phyloP scores from a whole-genome alignment of 148 eudicot species.

The Rhododendron henanense region DNA sequence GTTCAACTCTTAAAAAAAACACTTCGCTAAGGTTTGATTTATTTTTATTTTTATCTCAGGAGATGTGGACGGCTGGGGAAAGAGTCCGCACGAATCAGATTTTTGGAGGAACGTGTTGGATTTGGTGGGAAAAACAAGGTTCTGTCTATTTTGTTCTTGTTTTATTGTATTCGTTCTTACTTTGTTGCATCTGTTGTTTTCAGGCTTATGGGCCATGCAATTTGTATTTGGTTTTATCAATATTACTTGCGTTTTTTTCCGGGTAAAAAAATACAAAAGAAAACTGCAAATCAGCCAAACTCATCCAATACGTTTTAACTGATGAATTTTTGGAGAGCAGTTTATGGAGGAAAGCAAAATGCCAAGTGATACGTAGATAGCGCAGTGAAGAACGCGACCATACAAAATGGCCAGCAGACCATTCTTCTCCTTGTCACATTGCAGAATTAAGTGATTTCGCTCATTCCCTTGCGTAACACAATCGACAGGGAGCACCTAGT shows the following conservation, averaged over 20 bases:
- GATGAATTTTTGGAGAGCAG: neutral
- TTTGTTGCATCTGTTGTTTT: too few relatives aligned
- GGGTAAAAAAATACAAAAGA: neutral
- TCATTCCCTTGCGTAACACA: neutral
- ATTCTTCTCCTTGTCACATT: neutral
- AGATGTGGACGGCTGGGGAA: neutral
- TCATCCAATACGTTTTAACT: neutral
- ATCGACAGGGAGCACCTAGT: neutral
- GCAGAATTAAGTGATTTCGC: neutral
- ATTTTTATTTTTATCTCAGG: neutral
- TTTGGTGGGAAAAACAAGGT: neutral
- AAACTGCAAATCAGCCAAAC: neutral
- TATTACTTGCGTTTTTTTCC: too few relatives aligned
- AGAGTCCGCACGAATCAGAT: neutral
- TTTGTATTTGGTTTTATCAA: too few relatives aligned
- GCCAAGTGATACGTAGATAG: neutral
- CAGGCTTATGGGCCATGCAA: too few relatives aligned
- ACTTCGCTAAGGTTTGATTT: neutral
- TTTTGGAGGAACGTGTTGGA: neutral
- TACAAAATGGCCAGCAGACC: neutral
- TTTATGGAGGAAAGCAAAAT: neutral
- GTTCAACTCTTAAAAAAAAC: neutral
- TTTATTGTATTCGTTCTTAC: too few relatives aligned
- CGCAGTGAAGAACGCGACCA: neutral
- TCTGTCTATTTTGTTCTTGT: too few relatives aligned